Evolutionary conservation across 306 rosid genomes (phyloP).

Genomic region (Glycine soja): DNA sequence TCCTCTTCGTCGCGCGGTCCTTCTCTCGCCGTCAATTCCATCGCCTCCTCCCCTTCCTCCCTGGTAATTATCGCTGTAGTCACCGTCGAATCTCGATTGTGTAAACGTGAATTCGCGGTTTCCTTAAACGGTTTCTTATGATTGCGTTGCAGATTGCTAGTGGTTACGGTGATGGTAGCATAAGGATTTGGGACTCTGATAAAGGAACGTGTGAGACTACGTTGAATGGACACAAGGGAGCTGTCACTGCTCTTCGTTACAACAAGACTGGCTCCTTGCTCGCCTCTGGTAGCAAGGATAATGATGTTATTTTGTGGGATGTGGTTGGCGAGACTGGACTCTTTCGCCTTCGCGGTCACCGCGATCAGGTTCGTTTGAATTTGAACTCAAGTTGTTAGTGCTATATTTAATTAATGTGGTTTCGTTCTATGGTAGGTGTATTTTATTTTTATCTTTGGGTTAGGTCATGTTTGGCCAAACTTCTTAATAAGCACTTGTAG

Average conservation of each 20-base stretch:
- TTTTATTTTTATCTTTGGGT: not conserved
- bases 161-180: conserved; percentile 88
- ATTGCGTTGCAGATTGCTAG: conserved; percentile 67
- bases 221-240: conserved; percentile 91
- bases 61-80: conserved; percentile 43
- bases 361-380: conserved; percentile 67
- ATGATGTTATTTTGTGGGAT: conserved; percentile 89
- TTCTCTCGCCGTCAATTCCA: conserved; percentile 71
- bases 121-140: not conserved
- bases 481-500: not conserved
- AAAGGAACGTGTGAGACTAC: conserved; percentile 83
- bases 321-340: conserved; percentile 86
- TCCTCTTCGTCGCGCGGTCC: conserved; percentile 59
- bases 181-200: conserved; percentile 86
- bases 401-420: not conserved
- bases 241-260: conserved; percentile 80
- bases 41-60: conserved; percentile 70
- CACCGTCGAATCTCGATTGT: not conserved
- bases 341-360: conserved; percentile 92
- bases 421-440: not conserved
- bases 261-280: conserved; percentile 78
- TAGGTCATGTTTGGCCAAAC: not conserved
- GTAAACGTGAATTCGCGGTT: not conserved
- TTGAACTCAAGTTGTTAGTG: conserved; percentile 12
- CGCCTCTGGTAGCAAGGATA: conserved; percentile 95